Conservation (phyloP, 2,329 filamentous ascomycete genomes). For the Penicillium sp. region DNA sequence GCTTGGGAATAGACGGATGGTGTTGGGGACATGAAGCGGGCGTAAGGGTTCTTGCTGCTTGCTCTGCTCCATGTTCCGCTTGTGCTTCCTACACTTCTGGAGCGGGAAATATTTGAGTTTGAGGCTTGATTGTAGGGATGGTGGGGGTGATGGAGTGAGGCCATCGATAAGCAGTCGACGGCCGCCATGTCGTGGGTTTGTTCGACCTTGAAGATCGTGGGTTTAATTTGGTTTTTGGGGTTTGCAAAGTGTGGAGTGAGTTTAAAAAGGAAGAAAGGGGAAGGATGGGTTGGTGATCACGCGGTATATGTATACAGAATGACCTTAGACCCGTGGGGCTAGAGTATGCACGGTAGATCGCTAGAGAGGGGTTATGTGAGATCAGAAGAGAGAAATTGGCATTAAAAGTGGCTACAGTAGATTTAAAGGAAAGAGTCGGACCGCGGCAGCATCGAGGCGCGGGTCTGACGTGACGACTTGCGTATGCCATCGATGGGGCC, state of each 20-base stretch:
- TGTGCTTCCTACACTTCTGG: constrained; percentile 1
- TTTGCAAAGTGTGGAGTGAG: neutral
- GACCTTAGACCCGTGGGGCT: constrained; percentile 6
- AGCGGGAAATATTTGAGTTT: constrained; percentile 4
- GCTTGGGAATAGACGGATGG: constrained; percentile 18
- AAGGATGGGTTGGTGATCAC: constrained; percentile 5
- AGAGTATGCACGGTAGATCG: constrained; percentile 14
- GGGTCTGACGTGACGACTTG: constrained; percentile 23
- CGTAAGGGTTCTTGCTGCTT: constrained; percentile 29
- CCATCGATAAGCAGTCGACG: constrained; percentile 25
- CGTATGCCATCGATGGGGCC: constrained; percentile 2
- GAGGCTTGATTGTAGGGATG: constrained; percentile 19
- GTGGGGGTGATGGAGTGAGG: constrained; percentile 22
- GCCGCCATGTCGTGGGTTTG: constrained; percentile 2
- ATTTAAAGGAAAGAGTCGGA: neutral
- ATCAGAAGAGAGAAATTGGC: neutral
- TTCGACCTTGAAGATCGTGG: neutral
- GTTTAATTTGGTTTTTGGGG: neutral
- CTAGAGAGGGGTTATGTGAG: neutral
- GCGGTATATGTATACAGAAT: constrained; percentile 8
- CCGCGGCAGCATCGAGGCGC: neutral
- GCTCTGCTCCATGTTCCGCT: neutral
- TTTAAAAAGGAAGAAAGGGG: neutral
- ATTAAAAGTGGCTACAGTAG: neutral
- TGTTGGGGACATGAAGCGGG: constrained; percentile 28